Percentiles rank a stretch among this genome's conserved stretches.
These are phyloP conservation scores for Fistulifera solaris DNA, from an alignment of 108 stramenopile species.

Conservation along the genomic window DNA sequence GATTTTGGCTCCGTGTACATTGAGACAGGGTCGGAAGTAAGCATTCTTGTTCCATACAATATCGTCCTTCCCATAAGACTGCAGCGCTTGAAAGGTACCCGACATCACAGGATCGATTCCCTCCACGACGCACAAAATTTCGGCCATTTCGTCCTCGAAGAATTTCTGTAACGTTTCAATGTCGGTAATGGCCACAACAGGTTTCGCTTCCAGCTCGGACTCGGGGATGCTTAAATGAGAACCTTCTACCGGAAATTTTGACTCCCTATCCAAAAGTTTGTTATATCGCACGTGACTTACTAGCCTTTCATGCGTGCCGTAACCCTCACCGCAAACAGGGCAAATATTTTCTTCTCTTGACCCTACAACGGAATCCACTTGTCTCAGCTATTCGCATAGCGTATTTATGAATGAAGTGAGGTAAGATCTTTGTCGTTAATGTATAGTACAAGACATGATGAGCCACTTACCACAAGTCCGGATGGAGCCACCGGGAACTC, in stretches of 20 bases:
- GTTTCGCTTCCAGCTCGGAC: not conserved
- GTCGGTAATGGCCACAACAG: not conserved
- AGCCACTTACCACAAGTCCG: conserved; percentile 21
- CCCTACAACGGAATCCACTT: conserved; percentile 32
- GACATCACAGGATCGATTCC: conserved; percentile 55
- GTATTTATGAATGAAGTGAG: no score
- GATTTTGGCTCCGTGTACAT: not conserved
- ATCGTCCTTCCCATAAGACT: conserved; percentile 68
- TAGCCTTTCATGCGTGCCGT: conserved; percentile 44
- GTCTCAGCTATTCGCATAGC: conserved; percentile 28
- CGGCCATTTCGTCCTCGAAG: conserved; percentile 29
- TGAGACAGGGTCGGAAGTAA: conserved; percentile 8
- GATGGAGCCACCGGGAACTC: conserved; percentile 11
- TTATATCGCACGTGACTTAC: conserved; percentile 46
- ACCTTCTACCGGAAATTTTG: conserved; percentile 28
- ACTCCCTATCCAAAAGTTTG: conserved; percentile 35
- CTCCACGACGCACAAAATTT: conserved; percentile 65
- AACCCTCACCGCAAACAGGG: conserved; percentile 57
- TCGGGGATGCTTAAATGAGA: conserved; percentile 21
- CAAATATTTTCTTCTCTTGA: conserved; percentile 47
- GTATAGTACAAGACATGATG: no score
- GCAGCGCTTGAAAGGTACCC: conserved; percentile 70
- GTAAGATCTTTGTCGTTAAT: no score
- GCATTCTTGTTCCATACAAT: conserved; percentile 42
- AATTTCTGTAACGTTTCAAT: conserved; percentile 31